Evolutionary conservation across 2,329 filamentous ascomycete genomes (phyloP).

Genomic region (Calonectria hongkongensis): DNA sequence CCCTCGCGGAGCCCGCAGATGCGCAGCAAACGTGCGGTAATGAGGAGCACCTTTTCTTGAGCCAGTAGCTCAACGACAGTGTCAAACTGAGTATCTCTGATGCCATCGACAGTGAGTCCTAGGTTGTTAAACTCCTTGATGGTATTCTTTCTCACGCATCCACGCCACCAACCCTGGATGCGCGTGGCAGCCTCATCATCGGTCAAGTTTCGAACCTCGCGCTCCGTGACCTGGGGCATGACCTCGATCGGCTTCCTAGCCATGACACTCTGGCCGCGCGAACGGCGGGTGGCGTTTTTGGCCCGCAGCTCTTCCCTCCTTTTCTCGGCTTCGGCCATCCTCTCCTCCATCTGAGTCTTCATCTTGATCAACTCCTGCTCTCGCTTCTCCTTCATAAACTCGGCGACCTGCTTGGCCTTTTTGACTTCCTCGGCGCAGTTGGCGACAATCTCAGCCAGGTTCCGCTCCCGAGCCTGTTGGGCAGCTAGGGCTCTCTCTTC

Average conservation of each 20-base stretch:
- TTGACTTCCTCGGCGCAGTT: slow-evolving; percentile 89
- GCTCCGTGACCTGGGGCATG: slow-evolving; percentile 71
- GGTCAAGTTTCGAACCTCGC: slow-evolving; percentile 67
- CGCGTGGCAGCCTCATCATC: slow-evolving; percentile 77
- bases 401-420: slow-evolving; percentile 87
- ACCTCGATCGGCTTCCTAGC: slow-evolving; percentile 70
- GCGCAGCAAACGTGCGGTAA: slow-evolving; percentile 80
- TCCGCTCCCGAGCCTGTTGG: slow-evolving; percentile 85
- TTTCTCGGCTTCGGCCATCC: slow-evolving; percentile 84
- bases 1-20: slow-evolving; percentile 83
- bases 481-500: slow-evolving; percentile 87
- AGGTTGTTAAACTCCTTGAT: slow-evolving; percentile 80
- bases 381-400: slow-evolving; percentile 86
- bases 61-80: slow-evolving; percentile 81
- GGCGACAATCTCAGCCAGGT: slow-evolving; percentile 87
- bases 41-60: slow-evolving; percentile 78
- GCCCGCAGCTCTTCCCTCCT: slow-evolving; percentile 79
- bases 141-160: slow-evolving; percentile 72
- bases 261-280: slow-evolving; percentile 71
- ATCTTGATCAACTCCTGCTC: slow-evolving; percentile 83
- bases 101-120: slow-evolving; percentile 81
- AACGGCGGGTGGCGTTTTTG: slow-evolving; percentile 71
- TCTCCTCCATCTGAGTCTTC: slow-evolving; percentile 85
- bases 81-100: slow-evolving; percentile 83
- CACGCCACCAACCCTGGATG: slow-evolving; percentile 83